These are phyloP conservation scores for Boeremia lycopersici DNA, from an alignment of 2,329 filamentous ascomycete genomes.

Conservation along the genomic window DNA sequence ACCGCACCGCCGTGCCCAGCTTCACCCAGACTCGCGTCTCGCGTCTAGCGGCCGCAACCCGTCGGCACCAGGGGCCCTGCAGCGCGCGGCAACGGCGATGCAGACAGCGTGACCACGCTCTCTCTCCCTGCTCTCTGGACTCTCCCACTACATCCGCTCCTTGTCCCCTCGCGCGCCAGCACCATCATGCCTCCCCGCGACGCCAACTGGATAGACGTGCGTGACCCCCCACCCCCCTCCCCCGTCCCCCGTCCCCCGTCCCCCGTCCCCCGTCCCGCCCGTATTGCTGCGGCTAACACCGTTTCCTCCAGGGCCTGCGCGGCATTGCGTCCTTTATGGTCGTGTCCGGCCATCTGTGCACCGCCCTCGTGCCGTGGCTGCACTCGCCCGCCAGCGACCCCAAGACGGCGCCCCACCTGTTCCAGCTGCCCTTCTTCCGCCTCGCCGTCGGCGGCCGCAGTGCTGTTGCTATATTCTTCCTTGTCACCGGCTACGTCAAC, in stretches of 20 bases:
- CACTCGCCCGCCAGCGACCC: slow-evolving; percentile 50
- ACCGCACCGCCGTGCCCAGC: neutral
- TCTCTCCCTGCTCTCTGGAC: slow-evolving; percentile 16
- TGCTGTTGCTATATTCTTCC: slow-evolving; percentile 48
- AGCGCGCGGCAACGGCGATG: slow-evolving; percentile 11
- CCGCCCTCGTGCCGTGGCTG: slow-evolving; percentile 49
- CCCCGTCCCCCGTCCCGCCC: neutral
- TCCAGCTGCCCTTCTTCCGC: slow-evolving; percentile 65
- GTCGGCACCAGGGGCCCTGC: slow-evolving; percentile 7
- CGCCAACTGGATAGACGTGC: slow-evolving; percentile 49
- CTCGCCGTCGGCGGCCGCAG: slow-evolving; percentile 60
- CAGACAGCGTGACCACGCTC: slow-evolving; percentile 11
- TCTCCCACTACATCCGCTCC: slow-evolving; percentile 16
- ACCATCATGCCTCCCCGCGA: slow-evolving; percentile 47
- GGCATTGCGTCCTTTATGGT: slow-evolving; percentile 52
- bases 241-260: too few relatives aligned
- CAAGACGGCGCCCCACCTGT: slow-evolving; percentile 54
- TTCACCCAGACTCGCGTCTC: neutral
- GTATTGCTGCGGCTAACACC: slow-evolving; percentile 32
- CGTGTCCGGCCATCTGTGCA: slow-evolving; percentile 51
- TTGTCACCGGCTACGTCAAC: slow-evolving; percentile 70
- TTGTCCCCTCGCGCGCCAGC: slow-evolving; percentile 4
- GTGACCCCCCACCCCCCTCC: too few relatives aligned
- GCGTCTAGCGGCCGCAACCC: slow-evolving; percentile 1
- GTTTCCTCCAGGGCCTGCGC: slow-evolving; percentile 46